Conservation (phyloP, 768 basidiomycete species). For the Asterophora parasitica region DNA sequence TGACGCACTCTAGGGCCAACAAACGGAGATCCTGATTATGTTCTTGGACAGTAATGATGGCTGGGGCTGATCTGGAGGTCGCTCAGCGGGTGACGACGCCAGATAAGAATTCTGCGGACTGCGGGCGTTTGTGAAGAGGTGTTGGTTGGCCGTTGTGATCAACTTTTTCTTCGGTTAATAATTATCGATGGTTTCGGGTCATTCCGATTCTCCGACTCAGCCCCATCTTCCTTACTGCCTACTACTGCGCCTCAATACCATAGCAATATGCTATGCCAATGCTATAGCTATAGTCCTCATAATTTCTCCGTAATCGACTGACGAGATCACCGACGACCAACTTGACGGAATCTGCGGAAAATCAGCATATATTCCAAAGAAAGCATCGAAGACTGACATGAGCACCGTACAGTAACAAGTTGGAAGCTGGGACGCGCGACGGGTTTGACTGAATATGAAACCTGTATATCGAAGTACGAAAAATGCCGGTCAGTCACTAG, state of each 20-base stretch:
- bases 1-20: constrained; percentile 69
- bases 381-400: constrained; percentile 2
- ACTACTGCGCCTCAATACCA: no score
- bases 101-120: constrained; percentile 9
- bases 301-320: constrained; percentile 4
- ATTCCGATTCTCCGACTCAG: constrained; percentile 11
- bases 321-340: constrained; percentile 7
- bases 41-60: constrained; percentile 73
- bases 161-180: constrained; percentile 12
- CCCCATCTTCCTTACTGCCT: no score
- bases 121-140: background rate
- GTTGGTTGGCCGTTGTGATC: constrained; percentile 10
- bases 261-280: background rate
- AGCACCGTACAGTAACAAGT: no score
- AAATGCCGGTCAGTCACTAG: no score
- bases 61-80: constrained; percentile 34
- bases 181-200: constrained; percentile 16
- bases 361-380: constrained; percentile 8
- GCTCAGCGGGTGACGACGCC: constrained; percentile 22
- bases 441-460: no score
- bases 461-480: no score
- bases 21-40: constrained; percentile 79
- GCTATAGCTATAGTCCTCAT: background rate
- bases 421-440: background rate
- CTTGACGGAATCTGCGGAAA: background rate